Conservation (phyloP, 2,329 filamentous ascomycete species). For the Xylariaceae sp. region DNA sequence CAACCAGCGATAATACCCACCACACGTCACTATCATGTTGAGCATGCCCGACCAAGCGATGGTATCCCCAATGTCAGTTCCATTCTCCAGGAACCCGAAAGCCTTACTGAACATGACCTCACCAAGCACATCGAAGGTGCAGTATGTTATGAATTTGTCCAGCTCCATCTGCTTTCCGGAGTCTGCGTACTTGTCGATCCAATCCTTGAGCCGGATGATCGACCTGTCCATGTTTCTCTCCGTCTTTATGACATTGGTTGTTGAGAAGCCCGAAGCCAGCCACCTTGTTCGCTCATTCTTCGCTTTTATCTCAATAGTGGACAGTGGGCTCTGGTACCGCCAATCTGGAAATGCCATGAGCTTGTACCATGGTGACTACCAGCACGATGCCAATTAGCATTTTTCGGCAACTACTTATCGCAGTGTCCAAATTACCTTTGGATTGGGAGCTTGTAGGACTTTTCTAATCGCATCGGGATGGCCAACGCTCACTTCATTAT, state of each 20-base stretch:
- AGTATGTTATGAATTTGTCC: conserved; percentile 36
- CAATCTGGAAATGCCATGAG: conserved; percentile 49
- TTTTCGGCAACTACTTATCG: conserved; percentile 4
- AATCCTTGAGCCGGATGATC: conserved; percentile 29
- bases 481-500: conserved; percentile 52
- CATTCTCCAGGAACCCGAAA: conserved; percentile 42
- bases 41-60: conserved; percentile 24
- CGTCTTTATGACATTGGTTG: conserved; percentile 41
- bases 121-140: conserved; percentile 43
- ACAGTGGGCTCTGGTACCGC: conserved; percentile 49
- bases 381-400: conserved; percentile 20
- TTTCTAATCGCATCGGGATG: conserved; percentile 49
- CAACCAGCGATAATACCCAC: conserved; percentile 22
- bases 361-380: conserved; percentile 41
- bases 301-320: conserved; percentile 44
- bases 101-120: conserved; percentile 42
- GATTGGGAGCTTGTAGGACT: conserved; percentile 44
- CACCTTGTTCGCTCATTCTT: conserved; percentile 45
- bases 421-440: conserved; percentile 38
- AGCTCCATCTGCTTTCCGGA: conserved; percentile 26
- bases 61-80: conserved; percentile 36
- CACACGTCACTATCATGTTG: conserved; percentile 8
- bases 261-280: conserved; percentile 42
- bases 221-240: conserved; percentile 29
- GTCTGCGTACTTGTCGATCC: conserved; percentile 30